Base-by-base conservation (phyloP, 2,329 filamentous ascomycete species). In the Penicillium sp. region DNA sequence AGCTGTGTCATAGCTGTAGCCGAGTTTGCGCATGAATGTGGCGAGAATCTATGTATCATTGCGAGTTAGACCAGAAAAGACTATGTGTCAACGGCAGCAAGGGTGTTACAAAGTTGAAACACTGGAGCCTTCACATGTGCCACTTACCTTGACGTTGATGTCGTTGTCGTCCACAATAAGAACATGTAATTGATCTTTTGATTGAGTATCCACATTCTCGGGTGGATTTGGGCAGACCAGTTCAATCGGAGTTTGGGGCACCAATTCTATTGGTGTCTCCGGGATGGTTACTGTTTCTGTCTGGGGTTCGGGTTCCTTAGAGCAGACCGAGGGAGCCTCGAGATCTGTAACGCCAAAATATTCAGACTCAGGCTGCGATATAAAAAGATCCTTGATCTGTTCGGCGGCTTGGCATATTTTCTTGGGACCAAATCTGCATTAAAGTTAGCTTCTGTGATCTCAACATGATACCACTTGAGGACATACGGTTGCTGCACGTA, bases 161-260 rank as follows among this genome's bases (percentile, higher is more conserved):
- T 71, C 67, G 47, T 77, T 77, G 53, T 77, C 75, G 49, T 77
- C 75, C 1, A 77, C 75, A 11, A 77, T 64, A 6, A 77, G 61
- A 13, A 76, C 63, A 52, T 65, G 66, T 24, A 40, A 16, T 34
- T 32, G 24, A 21, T 9, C 10, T 16, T 32, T 47, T n/a, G 49
- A 3, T 16, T 11, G 11, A 10, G 11, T 31, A 2, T 27, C 43
- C 14, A 27, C 9, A 7, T 14, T 27, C 5, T 3, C 10, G 1
- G 18, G 5, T 14, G 21, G 9, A 40, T 1, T 21, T 3, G 11
- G 34, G 18, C 16, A 36, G 7, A 43, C 32, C 21, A 40, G 2
- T 5, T 56, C 49, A 31, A 39, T 7, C 9, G 32, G 24, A 22
- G 49, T 18, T 16, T 45, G 3, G 2, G 40, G 31, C 24, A 32